Conservation (phyloP, 345 rosid species). For the Boechera divaricarpa region DNA sequence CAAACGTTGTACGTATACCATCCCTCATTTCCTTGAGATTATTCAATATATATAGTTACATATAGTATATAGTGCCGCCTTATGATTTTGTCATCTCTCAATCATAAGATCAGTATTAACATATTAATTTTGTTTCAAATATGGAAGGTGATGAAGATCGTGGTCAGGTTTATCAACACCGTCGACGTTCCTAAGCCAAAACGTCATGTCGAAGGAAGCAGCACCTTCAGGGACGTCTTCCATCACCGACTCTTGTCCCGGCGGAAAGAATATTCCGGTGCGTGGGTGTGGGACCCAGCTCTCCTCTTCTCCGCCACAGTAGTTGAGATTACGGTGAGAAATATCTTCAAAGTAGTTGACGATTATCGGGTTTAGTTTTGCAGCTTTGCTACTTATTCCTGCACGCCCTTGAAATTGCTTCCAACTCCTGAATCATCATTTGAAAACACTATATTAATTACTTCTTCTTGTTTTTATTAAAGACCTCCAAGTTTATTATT, state of each 20-base stretch:
- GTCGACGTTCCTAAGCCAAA: constrained; percentile 61
- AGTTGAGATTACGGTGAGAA: constrained; percentile 19
- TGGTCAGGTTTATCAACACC: constrained; percentile 55
- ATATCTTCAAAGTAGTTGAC: constrained; percentile 24
- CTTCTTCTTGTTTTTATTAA: not conserved
- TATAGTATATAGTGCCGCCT: not conserved
- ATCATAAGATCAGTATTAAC: not conserved
- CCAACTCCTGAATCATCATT: constrained; percentile 35
- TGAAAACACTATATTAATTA: not conserved
- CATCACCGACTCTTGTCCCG: constrained; percentile 69
- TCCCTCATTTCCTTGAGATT: constrained; percentile 14
- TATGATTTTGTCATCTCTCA: not conserved
- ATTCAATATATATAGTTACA: constrained; percentile 20
- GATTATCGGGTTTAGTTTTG: constrained; percentile 25
- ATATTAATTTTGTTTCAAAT: not conserved
- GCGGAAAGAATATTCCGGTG: constrained; percentile 65
- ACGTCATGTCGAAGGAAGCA: constrained; percentile 54
- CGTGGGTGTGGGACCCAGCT: constrained; percentile 74
- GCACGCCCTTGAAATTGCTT: constrained; percentile 39
- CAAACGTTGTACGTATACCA: constrained; percentile 4
- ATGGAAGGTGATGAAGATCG: constrained; percentile 30
- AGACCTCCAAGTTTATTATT: not conserved
- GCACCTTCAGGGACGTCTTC: constrained; percentile 60
- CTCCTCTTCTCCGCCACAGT: constrained; percentile 21
- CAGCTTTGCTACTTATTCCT: constrained; percentile 36